Percentiles rank a stretch among this genome's conserved stretches.
phyloP scores from a whole-genome alignment of 495 filamentous ascomycete genomes.

The Xylaria venustula region DNA sequence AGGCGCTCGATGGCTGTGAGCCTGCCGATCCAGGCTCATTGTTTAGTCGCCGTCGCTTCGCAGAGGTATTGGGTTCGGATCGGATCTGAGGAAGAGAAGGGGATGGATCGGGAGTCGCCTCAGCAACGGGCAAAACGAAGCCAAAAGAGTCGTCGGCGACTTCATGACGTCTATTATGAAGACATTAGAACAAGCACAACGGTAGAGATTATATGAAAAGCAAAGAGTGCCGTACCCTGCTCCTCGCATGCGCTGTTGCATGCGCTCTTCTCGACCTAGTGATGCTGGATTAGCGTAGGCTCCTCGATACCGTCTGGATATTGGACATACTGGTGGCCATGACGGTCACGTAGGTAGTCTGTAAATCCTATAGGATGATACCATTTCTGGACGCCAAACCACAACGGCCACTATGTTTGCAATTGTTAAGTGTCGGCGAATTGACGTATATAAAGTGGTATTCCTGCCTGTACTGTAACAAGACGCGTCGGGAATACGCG shows the following conservation, averaged over 20 bases:
- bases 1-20: conserved; percentile 21
- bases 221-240: conserved; percentile 36
- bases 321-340: conserved; percentile 30
- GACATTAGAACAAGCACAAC: conserved; percentile 11
- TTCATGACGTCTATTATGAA: conserved; percentile 38
- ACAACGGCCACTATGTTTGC: background rate
- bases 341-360: background rate
- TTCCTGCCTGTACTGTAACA: too few species aligned
- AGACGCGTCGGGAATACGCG: conserved; percentile 14
- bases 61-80: conserved; percentile 41
- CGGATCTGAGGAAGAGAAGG: conserved; percentile 22
- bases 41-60: conserved; percentile 34
- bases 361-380: background rate
- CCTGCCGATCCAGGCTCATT: conserved; percentile 17
- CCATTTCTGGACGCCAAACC: background rate
- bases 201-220: background rate
- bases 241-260: conserved; percentile 52
- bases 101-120: conserved; percentile 22
- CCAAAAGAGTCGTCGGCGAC: conserved; percentile 47
- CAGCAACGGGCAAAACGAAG: conserved; percentile 38
- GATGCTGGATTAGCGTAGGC: conserved; percentile 18
- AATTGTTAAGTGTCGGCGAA: background rate
- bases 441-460: conserved; percentile 6
- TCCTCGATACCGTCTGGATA: background rate
- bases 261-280: conserved; percentile 46